A percentile compares a stretch with the other conserved stretches of the same genome.
Evolutionary conservation across 2,329 filamentous ascomycete genomes (phyloP).

Genomic region (Harringtonia lauricola): DNA sequence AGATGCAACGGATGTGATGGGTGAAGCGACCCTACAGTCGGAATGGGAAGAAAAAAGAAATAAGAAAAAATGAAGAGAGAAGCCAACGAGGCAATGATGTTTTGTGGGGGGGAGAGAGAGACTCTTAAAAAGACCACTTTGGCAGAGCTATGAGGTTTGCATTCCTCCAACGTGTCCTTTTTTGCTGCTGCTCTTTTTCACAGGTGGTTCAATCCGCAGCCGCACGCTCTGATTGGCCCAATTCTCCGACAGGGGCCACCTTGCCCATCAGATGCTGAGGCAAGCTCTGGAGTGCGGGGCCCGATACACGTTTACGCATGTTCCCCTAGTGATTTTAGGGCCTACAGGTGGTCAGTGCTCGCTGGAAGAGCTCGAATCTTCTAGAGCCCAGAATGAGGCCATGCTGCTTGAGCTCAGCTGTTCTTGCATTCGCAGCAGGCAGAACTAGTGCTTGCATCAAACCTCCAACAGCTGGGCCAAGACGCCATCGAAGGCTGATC

Average conservation of each 20-base stretch:
- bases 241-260: not conserved
- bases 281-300: slow-evolving; percentile 8
- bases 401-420: no score
- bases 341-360: no score
- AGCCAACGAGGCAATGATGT: not conserved
- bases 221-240: slow-evolving; percentile 2
- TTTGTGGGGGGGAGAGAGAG: slow-evolving; percentile 6
- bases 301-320: no score
- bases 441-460: no score
- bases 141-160: slow-evolving; percentile 3
- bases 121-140: slow-evolving; percentile 7
- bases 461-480: no score
- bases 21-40: slow-evolving; percentile 8
- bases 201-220: slow-evolving; percentile 4
- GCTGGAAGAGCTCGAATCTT: no score
- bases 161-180: slow-evolving; percentile 15
- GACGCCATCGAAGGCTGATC: no score
- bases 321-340: no score
- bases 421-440: no score
- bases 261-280: not conserved
- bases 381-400: no score
- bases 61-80: not conserved
- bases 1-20: not conserved
- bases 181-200: slow-evolving; percentile 7
- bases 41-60: slow-evolving; percentile 1